A percentile compares a stretch with the other conserved stretches of the same genome.
Evolutionary conservation across 768 basidiomycete genomes (phyloP).

Genomic region (Psilocybe cyanescens): DNA sequence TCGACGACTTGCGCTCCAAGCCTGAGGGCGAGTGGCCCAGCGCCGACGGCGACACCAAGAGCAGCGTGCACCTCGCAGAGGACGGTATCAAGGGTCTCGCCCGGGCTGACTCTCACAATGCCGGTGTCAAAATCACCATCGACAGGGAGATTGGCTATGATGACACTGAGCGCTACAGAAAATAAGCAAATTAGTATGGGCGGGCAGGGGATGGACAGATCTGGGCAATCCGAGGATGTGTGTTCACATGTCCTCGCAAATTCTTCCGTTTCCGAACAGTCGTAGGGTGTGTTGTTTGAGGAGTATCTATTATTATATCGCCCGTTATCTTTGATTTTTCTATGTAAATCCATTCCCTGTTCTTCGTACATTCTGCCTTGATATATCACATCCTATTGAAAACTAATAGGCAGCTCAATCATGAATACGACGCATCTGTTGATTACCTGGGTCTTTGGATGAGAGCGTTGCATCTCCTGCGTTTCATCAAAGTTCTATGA

Average conservation of each 20-base stretch:
- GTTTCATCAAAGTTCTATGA: too few species aligned
- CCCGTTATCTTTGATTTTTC: slow-evolving; percentile 1
- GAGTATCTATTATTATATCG: background rate
- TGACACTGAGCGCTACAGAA: slow-evolving; percentile 18
- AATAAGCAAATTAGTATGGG: slow-evolving; percentile 6
- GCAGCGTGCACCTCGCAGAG: slow-evolving; percentile 34
- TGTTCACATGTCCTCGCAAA: too few species aligned
- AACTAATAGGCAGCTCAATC: background rate
- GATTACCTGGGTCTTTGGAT: too few species aligned
- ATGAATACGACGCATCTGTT: too few species aligned
- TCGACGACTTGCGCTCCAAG: slow-evolving; percentile 55
- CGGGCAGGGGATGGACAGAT: background rate
- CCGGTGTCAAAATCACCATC: slow-evolving; percentile 64
- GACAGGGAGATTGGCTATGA: slow-evolving; percentile 61
- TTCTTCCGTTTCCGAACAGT: background rate
- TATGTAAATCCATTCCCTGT: slow-evolving; percentile 2
- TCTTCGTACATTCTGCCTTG: background rate
- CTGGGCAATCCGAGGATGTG: background rate
- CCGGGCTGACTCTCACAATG: slow-evolving; percentile 18
- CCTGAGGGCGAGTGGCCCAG: slow-evolving; percentile 49
- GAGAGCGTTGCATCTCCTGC: too few species aligned
- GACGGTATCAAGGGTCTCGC: slow-evolving; percentile 15
- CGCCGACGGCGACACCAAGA: slow-evolving; percentile 42
- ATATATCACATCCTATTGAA: background rate
- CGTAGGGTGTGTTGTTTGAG: background rate